These are phyloP conservation scores for Setomelanomma holmii DNA, from an alignment of 2,329 filamentous ascomycete species.

Conservation along the genomic window DNA sequence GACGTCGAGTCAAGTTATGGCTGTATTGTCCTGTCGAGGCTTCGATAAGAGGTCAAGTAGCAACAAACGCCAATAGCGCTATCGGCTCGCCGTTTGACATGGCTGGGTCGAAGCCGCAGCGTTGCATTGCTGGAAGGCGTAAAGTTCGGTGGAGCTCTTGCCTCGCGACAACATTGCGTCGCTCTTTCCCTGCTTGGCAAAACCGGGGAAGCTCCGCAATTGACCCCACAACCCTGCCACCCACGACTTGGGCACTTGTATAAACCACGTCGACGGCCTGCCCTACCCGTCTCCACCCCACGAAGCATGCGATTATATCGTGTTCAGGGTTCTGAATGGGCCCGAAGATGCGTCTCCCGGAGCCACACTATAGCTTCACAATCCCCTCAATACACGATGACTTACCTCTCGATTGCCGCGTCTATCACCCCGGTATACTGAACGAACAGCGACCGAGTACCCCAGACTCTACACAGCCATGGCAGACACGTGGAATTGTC, in stretches of 20 bases:
- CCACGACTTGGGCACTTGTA: neutral
- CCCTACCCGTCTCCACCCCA: neutral
- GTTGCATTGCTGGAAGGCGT: no score
- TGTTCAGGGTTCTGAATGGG: slow-evolving; percentile 27
- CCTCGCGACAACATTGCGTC: no score
- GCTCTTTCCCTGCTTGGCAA: neutral
- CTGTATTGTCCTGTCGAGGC: no score
- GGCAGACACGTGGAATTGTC: slow-evolving; percentile 63
- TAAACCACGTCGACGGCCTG: neutral
- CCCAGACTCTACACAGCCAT: slow-evolving; percentile 15
- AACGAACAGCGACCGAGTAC: slow-evolving; percentile 18
- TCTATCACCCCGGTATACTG: slow-evolving; percentile 67
- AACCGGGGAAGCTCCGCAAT: neutral
- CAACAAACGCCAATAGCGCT: neutral
- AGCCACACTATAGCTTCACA: slow-evolving; percentile 66
- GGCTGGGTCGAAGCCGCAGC: no score
- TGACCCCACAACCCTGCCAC: neutral
- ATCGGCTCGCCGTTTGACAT: neutral
- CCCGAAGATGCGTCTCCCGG: slow-evolving; percentile 34
- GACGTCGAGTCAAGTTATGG: no score
- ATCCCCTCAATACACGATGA: slow-evolving; percentile 87
- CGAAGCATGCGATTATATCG: slow-evolving; percentile 31
- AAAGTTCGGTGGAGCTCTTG: no score
- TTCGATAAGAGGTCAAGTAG: neutral
- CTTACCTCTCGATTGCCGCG: slow-evolving; percentile 76